Evolutionary conservation across 164 flowering plant genomes (phyloP), one percentile per base, ranked within the genome.

Genomic region (Paratinospora sagittata): DNA sequence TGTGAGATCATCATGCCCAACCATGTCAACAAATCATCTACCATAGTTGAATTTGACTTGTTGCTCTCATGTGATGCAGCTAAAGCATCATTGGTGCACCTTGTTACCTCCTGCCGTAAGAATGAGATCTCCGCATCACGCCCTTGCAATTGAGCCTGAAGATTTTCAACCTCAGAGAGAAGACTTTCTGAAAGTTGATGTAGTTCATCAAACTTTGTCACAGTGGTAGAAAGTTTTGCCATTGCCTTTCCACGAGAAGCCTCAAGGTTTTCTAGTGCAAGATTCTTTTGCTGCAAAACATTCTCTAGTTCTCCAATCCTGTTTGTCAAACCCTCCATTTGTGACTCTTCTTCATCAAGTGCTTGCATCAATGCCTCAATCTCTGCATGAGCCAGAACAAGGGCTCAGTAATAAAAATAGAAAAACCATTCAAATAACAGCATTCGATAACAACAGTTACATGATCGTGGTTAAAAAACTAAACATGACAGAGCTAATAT

Each of bases 331-430:
- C 77, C 86, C 76, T 89, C 96, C 91, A 96, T 88, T 82, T 96
- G 92, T 9, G 80, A 70, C 83, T 96, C 99, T 78, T 93, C 97
- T 79, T 90, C 98, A 68, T 96, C 99, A 75, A 96, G 93, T 26
- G 97, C 99, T 83, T 93, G 98, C 95, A 91, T 86, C 67, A 96
- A 78, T 27, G 87, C 84, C 75, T 96, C 99, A 77, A 81, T 86
- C 81, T 96, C 99, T 96, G 88, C 24, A 66, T 19, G 68, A 34
- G 47, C 66, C 12, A 66, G 39, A 21, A 30, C 16, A 17, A 63
- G 27, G 55, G 34, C 30, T 71, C 47, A 33, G 67, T 41, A 62
- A 27, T 65, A 16, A 19, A 23, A 47, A 45, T 67, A 45, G 30
- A 2, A 69, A 39, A 63, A 58, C 17, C 30, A 23, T 68, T 41